Evolutionary conservation across 2,329 filamentous ascomycete genomes (phyloP), one percentile per base, ranked within the genome.

Genomic region (Cladosporium velox): DNA sequence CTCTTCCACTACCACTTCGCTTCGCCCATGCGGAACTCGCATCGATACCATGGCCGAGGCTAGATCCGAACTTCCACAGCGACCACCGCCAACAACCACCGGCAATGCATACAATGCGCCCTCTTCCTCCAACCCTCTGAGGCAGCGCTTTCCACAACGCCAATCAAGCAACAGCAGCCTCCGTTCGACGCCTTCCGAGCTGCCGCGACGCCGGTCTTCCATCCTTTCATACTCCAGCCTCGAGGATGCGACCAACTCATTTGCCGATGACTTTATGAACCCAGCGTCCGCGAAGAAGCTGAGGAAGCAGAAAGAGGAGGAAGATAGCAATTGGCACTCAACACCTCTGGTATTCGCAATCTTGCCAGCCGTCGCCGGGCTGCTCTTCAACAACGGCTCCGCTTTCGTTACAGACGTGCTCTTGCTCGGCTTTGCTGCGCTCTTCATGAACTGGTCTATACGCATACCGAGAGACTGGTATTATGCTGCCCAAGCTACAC

Each of bases 361-460:
- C 58, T 80, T 98, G 15, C 94, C 94, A 3, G 93, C 93, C 1
- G 76, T 97, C n/a, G 92, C 88, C 0, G 94, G 93, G 0, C 79
- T 96, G 59, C 82, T 97, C 65, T 96, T 97, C 76, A 86, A 91
- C 67, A 91, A 96, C 79, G 94, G 94, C 14, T 90, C 89, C 71
- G 87, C 90, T 0, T 85, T 97, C 68, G 87, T 93, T 64, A 97
- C 93, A 0, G 94, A 98, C 77, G 79, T 96, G 32, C 90, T 95
- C 72, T 82, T 98, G 38, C 80, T 98, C 35, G 88, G 86, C 2
- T 79, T 98, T 68, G 91, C 91, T 2, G 91, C 90, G 4, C 85
- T 97, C 54, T 96, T 97, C 73, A 82, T 98, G 68, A 93, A 97
- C 76, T 97, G 93, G 92, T 93, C 91, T 59, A 90, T 97, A 52